These are phyloP conservation scores for Amesomyces nigricolor DNA, from an alignment of 2,329 filamentous ascomycete genomes.

Conservation along the genomic window DNA sequence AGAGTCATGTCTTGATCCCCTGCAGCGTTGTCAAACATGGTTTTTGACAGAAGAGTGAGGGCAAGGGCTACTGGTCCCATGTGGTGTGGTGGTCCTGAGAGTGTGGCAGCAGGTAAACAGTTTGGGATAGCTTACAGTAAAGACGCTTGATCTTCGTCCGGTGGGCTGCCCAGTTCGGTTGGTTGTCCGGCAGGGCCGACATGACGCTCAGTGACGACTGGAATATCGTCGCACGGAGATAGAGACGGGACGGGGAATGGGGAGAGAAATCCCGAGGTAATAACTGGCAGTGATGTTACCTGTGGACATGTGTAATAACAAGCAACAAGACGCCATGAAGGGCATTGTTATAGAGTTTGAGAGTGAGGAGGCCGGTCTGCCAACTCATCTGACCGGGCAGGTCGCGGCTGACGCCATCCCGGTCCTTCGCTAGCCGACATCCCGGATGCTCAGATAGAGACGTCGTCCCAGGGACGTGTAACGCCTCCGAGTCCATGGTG, in stretches of 20 bases:
- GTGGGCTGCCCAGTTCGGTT: constrained; percentile 19
- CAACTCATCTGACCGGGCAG: not conserved
- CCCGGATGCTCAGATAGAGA: not conserved
- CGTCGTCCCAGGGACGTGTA: not conserved
- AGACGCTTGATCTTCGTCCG: constrained; percentile 21
- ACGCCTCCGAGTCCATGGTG: not conserved
- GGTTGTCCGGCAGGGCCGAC: not conserved
- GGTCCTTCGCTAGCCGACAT: not conserved
- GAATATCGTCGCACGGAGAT: not conserved
- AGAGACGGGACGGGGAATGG: not conserved
- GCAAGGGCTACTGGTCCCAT: too few relatives aligned
- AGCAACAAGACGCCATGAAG: too few relatives aligned
- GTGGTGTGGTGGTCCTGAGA: too few relatives aligned
- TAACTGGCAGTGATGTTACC: not conserved
- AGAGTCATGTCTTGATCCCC: constrained; percentile 15
- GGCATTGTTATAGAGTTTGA: not conserved
- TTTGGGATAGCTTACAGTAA: constrained; percentile 16
- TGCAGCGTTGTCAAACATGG: too few relatives aligned
- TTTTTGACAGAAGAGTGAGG: too few relatives aligned
- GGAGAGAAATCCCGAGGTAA: not conserved
- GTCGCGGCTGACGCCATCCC: constrained; percentile 1
- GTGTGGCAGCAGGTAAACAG: too few relatives aligned
- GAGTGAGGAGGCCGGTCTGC: not conserved
- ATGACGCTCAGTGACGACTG: constrained; percentile 6
- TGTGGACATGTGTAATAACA: not conserved